phyloP scores from a whole-genome alignment of 805 yeast species.

The Suhomyces canberraensis region DNA sequence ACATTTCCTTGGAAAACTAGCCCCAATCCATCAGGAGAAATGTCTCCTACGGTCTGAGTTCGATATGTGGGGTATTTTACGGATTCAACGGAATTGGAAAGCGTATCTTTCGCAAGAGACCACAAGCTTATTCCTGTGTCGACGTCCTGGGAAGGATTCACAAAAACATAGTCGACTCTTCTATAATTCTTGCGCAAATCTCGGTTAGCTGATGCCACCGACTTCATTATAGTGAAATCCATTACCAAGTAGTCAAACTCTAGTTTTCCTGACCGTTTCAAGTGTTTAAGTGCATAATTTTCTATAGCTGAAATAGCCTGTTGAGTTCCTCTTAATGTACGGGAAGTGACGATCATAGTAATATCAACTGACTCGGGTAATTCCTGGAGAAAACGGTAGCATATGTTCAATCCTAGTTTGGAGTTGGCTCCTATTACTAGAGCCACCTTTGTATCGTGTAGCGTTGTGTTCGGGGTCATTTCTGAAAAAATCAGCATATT shows the following conservation, averaged over 20 bases:
- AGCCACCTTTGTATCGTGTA: slow-evolving; percentile 5
- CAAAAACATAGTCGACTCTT: slow-evolving; percentile 71
- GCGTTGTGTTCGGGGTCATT: slow-evolving; percentile 3
- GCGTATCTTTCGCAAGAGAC: slow-evolving; percentile 65
- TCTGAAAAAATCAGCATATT: neutral
- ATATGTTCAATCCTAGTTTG: slow-evolving; percentile 5
- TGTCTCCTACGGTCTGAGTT: slow-evolving; percentile 73
- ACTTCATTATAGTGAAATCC: slow-evolving; percentile 85
- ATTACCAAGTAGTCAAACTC: slow-evolving; percentile 85
- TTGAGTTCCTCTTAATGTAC: slow-evolving; percentile 80
- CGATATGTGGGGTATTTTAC: slow-evolving; percentile 79
- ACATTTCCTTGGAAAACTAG: slow-evolving; percentile 91
- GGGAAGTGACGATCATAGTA: slow-evolving; percentile 82
- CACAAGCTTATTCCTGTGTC: slow-evolving; percentile 83
- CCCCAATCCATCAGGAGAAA: slow-evolving; percentile 76
- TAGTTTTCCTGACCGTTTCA: slow-evolving; percentile 48
- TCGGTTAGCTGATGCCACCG: slow-evolving; percentile 66
- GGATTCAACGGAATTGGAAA: slow-evolving; percentile 65
- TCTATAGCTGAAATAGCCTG: slow-evolving; percentile 56
- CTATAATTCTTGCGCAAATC: slow-evolving; percentile 63
- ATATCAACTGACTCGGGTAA: slow-evolving; percentile 51
- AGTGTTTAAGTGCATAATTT: slow-evolving; percentile 27
- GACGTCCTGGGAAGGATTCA: slow-evolving; percentile 63
- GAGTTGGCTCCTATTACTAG: slow-evolving; percentile 9
- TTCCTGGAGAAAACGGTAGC: slow-evolving; percentile 14